These are phyloP conservation scores for Beta lomatogona DNA, from an alignment of 179 eudicot species.

Conservation along the genomic window DNA sequence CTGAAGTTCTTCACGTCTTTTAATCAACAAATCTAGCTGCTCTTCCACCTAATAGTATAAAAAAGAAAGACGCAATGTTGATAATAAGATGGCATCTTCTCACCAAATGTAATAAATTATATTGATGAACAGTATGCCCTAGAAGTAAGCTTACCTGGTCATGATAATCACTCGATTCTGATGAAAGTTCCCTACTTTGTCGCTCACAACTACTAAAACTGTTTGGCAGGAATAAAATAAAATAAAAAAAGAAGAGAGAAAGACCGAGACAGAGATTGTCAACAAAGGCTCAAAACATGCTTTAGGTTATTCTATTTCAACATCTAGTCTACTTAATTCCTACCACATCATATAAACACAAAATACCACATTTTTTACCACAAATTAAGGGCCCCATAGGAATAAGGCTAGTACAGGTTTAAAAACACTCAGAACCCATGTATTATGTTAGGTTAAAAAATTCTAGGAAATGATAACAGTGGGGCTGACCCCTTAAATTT, in stretches of 20 bases:
- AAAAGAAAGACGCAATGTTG: constrained; percentile 17
- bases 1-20: constrained; percentile 63
- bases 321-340: background rate
- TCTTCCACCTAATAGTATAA: constrained; percentile 48
- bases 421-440: background rate
- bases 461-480: background rate
- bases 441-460: background rate
- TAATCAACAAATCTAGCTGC: constrained; percentile 46
- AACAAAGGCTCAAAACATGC: background rate
- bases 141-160: constrained; percentile 45
- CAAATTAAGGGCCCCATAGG: background rate
- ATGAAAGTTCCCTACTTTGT: constrained; percentile 57
- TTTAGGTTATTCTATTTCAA: background rate
- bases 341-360: background rate
- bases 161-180: constrained; percentile 54
- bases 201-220: constrained; percentile 54
- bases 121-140: background rate
- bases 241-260: background rate
- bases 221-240: constrained; percentile 22
- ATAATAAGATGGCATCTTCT: background rate
- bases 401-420: background rate
- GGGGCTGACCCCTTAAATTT: background rate
- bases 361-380: background rate
- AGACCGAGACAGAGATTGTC: background rate
- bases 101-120: background rate